phyloP scores from a whole-genome alignment of 805 yeast genomes.

The Barnettozyma wickerhamii region DNA sequence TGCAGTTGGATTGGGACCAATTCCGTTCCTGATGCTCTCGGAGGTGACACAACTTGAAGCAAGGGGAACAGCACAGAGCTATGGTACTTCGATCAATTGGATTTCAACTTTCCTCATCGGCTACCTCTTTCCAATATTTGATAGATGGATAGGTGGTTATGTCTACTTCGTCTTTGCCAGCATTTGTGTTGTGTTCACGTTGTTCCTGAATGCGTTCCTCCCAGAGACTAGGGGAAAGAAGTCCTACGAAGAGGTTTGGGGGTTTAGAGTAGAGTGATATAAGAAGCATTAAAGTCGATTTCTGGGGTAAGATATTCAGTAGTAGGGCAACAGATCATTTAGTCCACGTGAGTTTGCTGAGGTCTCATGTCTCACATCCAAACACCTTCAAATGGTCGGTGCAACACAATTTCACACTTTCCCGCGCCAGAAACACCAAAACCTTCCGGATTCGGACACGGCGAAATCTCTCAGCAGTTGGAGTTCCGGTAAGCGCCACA shows the following conservation, averaged over 20 bases:
- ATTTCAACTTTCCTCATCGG: constrained; percentile 81
- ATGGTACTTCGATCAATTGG: constrained; percentile 92
- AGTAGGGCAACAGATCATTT: constrained; percentile 1
- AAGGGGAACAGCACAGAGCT: constrained; percentile 83
- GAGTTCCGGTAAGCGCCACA: constrained; percentile 7
- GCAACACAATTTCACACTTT: too few relatives aligned
- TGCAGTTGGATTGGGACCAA: constrained; percentile 93
- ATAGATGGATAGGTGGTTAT: constrained; percentile 64
- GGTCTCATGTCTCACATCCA: background rate
- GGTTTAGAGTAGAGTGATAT: constrained; percentile 23
- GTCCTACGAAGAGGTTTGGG: constrained; percentile 69
- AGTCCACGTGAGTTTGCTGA: background rate
- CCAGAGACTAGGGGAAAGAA: constrained; percentile 76
- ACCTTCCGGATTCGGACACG: background rate
- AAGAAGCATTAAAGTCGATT: too few relatives aligned
- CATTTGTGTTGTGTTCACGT: constrained; percentile 46
- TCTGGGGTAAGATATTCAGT: too few relatives aligned
- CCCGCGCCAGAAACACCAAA: background rate
- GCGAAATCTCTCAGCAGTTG: too few relatives aligned
- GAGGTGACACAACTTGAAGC: constrained; percentile 85
- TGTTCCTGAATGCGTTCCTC: constrained; percentile 42
- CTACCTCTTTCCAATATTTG: constrained; percentile 70
- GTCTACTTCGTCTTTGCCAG: constrained; percentile 70
- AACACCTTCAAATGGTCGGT: background rate
- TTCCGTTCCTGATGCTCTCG: constrained; percentile 83